Percentiles rank a stretch among this genome's conserved stretches.
Evolutionary conservation across 2,329 filamentous ascomycete species (phyloP).

Genomic region (Diaporthe batatas): DNA sequence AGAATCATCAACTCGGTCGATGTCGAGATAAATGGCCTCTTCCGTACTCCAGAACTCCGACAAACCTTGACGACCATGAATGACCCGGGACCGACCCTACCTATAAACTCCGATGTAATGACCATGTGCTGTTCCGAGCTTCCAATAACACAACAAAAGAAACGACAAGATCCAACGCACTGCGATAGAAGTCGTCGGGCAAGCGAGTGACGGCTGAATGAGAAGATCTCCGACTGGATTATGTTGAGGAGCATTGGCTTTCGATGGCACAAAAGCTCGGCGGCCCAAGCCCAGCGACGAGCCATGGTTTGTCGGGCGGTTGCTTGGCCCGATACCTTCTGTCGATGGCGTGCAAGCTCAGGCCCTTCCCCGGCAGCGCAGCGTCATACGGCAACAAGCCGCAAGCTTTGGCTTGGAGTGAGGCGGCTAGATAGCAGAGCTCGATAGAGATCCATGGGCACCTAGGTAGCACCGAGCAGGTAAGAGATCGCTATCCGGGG

Average conservation of each 20-base stretch:
- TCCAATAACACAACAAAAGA: constrained; percentile 13
- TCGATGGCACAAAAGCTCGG: constrained; percentile 1
- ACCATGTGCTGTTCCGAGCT: constrained; percentile 16
- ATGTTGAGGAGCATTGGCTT: neutral
- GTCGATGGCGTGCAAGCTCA: neutral
- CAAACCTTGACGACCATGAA: constrained; percentile 17
- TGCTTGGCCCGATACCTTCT: neutral
- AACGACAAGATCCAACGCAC: constrained; percentile 15
- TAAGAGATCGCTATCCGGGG: neutral
- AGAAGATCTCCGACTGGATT: neutral
- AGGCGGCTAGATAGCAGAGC: neutral
- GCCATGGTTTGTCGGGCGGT: neutral
- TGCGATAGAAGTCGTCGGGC: neutral
- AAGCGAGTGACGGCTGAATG: neutral
- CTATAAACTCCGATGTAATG: constrained; percentile 25
- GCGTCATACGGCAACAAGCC: neutral
- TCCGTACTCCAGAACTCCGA: constrained; percentile 39
- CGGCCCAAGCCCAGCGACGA: neutral
- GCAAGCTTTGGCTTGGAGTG: neutral
- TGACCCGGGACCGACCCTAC: neutral
- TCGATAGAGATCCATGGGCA: neutral
- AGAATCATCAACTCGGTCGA: constrained; percentile 10
- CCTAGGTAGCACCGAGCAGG: neutral
- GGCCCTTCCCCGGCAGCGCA: neutral
- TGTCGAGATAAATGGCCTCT: constrained; percentile 21